These are phyloP conservation scores for Neohortaea acidophila DNA, from an alignment of 495 filamentous ascomycete genomes.

Conservation along the genomic window DNA sequence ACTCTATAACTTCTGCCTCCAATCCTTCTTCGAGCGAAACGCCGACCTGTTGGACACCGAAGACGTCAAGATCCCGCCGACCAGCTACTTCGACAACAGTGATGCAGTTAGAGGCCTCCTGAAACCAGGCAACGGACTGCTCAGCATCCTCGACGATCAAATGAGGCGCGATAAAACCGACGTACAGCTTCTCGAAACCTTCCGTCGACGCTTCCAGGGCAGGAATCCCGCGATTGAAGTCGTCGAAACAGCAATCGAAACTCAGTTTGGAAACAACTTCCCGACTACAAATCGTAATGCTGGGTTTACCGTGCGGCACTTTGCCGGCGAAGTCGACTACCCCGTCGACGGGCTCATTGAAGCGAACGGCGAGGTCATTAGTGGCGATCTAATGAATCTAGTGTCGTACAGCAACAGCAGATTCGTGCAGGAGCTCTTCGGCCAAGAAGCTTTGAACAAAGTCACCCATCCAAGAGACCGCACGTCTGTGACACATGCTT, in stretches of 20 bases:
- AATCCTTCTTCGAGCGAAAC: slow-evolving; percentile 88
- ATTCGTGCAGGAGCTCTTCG: slow-evolving; percentile 80
- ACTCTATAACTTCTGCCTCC: slow-evolving; percentile 80
- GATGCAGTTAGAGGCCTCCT: slow-evolving; percentile 81
- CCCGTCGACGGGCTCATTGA: slow-evolving; percentile 70
- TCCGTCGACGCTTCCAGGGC: slow-evolving; percentile 82
- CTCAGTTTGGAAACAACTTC: slow-evolving; percentile 66
- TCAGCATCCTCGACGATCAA: slow-evolving; percentile 92
- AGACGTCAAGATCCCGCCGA: slow-evolving; percentile 74
- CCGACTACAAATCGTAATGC: slow-evolving; percentile 59
- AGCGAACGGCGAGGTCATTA: slow-evolving; percentile 90
- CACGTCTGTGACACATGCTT: slow-evolving; percentile 85
- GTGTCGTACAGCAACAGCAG: slow-evolving; percentile 74
- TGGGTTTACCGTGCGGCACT: slow-evolving; percentile 82
- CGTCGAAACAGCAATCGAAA: slow-evolving; percentile 42
- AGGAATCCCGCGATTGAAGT: slow-evolving; percentile 83
- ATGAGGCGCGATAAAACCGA: slow-evolving; percentile 77
- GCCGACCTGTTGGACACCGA: slow-evolving; percentile 84
- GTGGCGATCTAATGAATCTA: slow-evolving; percentile 89
- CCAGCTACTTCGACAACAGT: slow-evolving; percentile 93
- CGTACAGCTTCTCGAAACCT: slow-evolving; percentile 71
- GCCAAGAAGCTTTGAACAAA: slow-evolving; percentile 80
- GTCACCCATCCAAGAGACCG: slow-evolving; percentile 81
- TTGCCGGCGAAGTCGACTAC: slow-evolving; percentile 94
- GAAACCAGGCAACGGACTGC: slow-evolving; percentile 79